Conservation (phyloP, 768 basidiomycete species). For the Tremella fuciformis region DNA sequence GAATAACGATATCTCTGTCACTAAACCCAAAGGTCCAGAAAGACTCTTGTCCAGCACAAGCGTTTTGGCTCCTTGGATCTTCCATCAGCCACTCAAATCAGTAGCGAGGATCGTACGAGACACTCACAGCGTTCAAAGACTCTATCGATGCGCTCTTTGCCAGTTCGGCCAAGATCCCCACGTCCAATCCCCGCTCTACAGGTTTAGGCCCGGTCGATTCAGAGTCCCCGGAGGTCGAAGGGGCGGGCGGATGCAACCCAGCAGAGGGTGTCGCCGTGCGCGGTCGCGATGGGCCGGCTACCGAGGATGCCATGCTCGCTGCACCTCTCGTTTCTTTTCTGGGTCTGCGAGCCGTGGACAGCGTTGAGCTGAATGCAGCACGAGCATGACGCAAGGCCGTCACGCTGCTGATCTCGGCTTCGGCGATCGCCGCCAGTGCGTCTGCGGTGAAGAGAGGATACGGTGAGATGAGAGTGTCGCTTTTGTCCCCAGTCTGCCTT, state of each 20-base stretch:
- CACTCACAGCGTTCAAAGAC: slow-evolving; percentile 61
- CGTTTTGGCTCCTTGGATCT: slow-evolving; percentile 75
- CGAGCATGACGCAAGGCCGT: no score
- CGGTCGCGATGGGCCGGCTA: slow-evolving; percentile 9
- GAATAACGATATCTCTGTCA: slow-evolving; percentile 88
- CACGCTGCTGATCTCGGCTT: no score
- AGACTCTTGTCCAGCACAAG: slow-evolving; percentile 85
- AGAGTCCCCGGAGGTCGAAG: slow-evolving; percentile 46
- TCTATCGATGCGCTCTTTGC: slow-evolving; percentile 78
- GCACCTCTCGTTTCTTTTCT: no score
- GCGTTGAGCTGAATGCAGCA: no score
- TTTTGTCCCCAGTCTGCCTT: neutral
- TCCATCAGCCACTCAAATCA: neutral
- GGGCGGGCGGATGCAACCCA: slow-evolving; percentile 30
- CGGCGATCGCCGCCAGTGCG: neutral
- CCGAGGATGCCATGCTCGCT: slow-evolving; percentile 3
- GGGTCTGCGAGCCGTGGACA: no score
- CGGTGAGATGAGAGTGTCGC: neutral
- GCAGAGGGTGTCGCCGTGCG: neutral
- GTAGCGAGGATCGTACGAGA: neutral
- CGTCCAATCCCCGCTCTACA: slow-evolving; percentile 36
- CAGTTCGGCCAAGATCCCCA: slow-evolving; percentile 63
- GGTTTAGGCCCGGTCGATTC: slow-evolving; percentile 33
- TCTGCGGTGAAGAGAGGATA: neutral
- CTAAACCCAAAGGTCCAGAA: slow-evolving; percentile 85